Base-by-base conservation (phyloP, 202 grass and related monocot genomes). In the Zizania palustris region DNA sequence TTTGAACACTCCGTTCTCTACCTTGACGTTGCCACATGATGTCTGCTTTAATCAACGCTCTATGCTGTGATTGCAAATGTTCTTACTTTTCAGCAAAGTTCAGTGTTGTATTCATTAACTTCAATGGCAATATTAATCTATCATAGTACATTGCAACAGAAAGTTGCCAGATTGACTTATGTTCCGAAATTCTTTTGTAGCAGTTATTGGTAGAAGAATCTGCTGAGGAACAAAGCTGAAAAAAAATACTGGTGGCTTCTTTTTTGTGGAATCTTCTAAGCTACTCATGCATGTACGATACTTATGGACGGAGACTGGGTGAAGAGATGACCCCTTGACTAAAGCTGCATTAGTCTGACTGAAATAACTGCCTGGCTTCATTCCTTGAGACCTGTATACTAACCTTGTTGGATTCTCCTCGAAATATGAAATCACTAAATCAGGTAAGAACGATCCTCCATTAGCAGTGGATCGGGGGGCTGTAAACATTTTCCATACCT, bases 171-270 rank as follows among this genome's bases (percentile, higher is more conserved):
- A 65, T 84, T 65, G 59, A 72, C 59, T 59, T 78, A 16, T 38
- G 9, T 73, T 72, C 41, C 20, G 28, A 78, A 65, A 71, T 78
- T 63, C 40, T 72, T 78, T 84, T 84, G 67, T 84, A 72, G 28
- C 67, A 60, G 50, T 73, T 73, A 35, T 50, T 79, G 60, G 59
- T 62, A 78, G 82, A 73, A 85, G 75, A 79, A 79, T 56, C 57
- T 60, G 33, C 60, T 49, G 36, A 57, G 51, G 70, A 57, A 58
- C 36, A 57, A 57, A 72, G 70, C 37, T 56, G 53, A 73, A 79
- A 78, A 72, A 55, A 54, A 55, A 66, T 59, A 72, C 41, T 12
- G 60, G 59, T 39, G 6, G 19, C 20, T 55, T 79, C 28, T 84
- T 46, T 66, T 18, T 75, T 28, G 51, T 48, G 58, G 74, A 72